phyloP scores from a whole-genome alignment of 2,329 filamentous ascomycete species.

The Colletotrichum sp. region DNA sequence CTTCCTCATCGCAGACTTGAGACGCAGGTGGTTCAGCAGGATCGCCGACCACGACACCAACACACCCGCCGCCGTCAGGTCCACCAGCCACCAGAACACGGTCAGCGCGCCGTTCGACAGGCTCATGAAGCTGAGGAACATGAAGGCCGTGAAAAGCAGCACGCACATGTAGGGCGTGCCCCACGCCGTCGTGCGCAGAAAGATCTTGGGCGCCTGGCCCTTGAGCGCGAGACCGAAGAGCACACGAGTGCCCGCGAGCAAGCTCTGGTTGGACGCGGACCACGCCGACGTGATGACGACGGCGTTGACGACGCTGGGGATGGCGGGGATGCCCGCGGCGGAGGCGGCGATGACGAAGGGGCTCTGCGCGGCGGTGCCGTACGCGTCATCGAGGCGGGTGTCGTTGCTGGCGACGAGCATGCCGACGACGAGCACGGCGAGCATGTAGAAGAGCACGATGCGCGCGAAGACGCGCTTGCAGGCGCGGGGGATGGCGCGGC shows the following conservation, averaged over 20 bases:
- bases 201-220: constrained; percentile 56
- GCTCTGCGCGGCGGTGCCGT: constrained; percentile 52
- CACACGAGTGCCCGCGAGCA: constrained; percentile 62
- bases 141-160: constrained; percentile 59
- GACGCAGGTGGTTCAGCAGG: constrained; percentile 63
- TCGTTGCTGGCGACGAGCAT: constrained; percentile 60
- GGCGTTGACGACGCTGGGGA: constrained; percentile 60
- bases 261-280: constrained; percentile 54
- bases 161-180: constrained; percentile 34
- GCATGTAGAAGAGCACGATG: constrained; percentile 48
- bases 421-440: constrained; percentile 56
- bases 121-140: constrained; percentile 66
- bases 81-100: constrained; percentile 68
- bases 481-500: constrained; percentile 41
- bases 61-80: constrained; percentile 56
- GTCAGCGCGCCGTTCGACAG: constrained; percentile 62
- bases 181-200: constrained; percentile 29
- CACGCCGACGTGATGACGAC: constrained; percentile 58
- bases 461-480: constrained; percentile 30
- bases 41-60: constrained; percentile 61
- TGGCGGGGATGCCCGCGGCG: constrained; percentile 57
- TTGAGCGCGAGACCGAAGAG: constrained; percentile 59
- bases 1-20: constrained; percentile 52
- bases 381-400: constrained; percentile 52
- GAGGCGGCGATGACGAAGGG: constrained; percentile 57